Conservation (phyloP, 73 alveolate species). For the Paramecium tetraurelia region DNA sequence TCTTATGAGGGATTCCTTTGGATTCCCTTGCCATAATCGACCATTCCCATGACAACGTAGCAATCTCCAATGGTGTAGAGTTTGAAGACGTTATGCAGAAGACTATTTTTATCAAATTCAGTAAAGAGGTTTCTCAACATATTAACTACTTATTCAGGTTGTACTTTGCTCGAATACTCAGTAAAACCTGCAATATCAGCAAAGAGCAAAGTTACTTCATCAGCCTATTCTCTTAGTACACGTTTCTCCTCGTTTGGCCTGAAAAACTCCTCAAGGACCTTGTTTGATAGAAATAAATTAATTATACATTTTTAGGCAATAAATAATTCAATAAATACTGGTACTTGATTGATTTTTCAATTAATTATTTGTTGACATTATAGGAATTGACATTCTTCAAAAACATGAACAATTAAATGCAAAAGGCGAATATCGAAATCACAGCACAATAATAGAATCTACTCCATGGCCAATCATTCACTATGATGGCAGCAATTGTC, state of each 20-base stretch:
- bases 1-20: slow-evolving; percentile 91
- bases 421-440: background rate
- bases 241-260: background rate
- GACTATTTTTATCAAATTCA: slow-evolving; percentile 93
- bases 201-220: slow-evolving; percentile 90
- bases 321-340: background rate
- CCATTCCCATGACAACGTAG: slow-evolving; percentile 95
- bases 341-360: background rate
- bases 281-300: background rate
- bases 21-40: slow-evolving; percentile 81
- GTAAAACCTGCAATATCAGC: slow-evolving; percentile 93
- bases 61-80: slow-evolving; percentile 98
- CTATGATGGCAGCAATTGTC: background rate
- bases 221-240: slow-evolving; percentile 79
- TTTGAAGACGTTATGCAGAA: slow-evolving; percentile 86
- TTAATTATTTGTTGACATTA: background rate
- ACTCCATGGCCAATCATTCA: background rate
- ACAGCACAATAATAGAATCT: background rate
- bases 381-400: slow-evolving; percentile 6
- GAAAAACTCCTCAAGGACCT: slow-evolving; percentile 30
- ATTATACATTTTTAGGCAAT: slow-evolving; percentile 16
- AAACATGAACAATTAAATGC: background rate
- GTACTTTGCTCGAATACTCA: slow-evolving; percentile 73
- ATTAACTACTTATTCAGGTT: slow-evolving; percentile 93
- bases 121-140: slow-evolving; percentile 89